phyloP scores from a whole-genome alignment of 1,139 yeast genomes.

The Yamadazyma atmosphaerica region DNA sequence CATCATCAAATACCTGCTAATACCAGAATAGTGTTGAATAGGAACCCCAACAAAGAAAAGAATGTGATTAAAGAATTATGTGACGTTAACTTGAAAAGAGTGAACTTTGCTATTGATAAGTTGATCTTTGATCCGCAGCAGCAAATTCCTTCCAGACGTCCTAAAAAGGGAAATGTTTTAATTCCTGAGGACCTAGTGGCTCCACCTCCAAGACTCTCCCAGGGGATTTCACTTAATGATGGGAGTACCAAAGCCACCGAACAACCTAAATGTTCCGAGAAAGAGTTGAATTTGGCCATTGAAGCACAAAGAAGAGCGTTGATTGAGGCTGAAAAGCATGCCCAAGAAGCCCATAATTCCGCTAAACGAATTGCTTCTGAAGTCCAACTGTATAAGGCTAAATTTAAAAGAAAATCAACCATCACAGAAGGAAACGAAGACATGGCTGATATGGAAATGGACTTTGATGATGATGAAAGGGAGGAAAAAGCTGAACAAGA shows the following conservation, averaged over 20 bases:
- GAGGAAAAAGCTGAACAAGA: slow-evolving; percentile 19
- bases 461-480: slow-evolving; percentile 11
- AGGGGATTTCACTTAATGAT: slow-evolving; percentile 56
- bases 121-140: slow-evolving; percentile 86
- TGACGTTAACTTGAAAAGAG: slow-evolving; percentile 54
- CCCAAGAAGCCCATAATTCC: slow-evolving; percentile 70
- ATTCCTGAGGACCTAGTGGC: slow-evolving; percentile 71
- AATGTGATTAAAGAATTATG: slow-evolving; percentile 40
- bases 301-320: slow-evolving; percentile 57
- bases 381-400: slow-evolving; percentile 44
- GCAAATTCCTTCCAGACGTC: slow-evolving; percentile 87
- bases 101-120: slow-evolving; percentile 71
- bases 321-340: slow-evolving; percentile 67
- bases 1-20: slow-evolving; percentile 9
- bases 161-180: slow-evolving; percentile 75
- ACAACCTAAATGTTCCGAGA: slow-evolving; percentile 42
- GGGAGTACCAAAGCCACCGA: slow-evolving; percentile 22
- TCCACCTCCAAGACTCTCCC: slow-evolving; percentile 61
- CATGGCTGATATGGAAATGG: slow-evolving; percentile 13
- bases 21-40: slow-evolving; percentile 45
- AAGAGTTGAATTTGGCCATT: slow-evolving; percentile 53
- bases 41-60: slow-evolving; percentile 39
- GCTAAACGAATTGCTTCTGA: slow-evolving; percentile 70
- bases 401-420: slow-evolving; percentile 7
- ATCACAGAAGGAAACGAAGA: slow-evolving; percentile 20